A percentile compares a stretch with the other conserved stretches of the same genome.
These are phyloP conservation scores for Ganoderma lucidum DNA, from an alignment of 1,284 basidiomycete genomes.

Conservation along the genomic window DNA sequence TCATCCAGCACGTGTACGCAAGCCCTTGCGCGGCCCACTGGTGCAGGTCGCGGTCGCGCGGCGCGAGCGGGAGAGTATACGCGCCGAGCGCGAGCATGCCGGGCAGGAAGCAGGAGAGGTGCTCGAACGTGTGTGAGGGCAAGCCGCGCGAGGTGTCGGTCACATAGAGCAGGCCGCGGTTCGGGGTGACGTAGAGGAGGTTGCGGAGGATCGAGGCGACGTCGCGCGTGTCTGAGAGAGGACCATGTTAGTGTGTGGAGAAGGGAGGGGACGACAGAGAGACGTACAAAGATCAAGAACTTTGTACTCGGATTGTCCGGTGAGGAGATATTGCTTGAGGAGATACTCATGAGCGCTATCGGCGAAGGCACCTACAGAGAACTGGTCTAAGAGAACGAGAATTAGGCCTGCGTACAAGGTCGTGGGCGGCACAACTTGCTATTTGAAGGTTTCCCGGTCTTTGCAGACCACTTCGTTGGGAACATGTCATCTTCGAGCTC, in stretches of 20 bases:
- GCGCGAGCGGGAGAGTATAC: slow-evolving; percentile 60
- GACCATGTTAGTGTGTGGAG: background rate
- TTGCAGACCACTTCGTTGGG: slow-evolving; percentile 59
- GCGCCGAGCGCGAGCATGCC: slow-evolving; percentile 80
- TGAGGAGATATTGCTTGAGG: slow-evolving; percentile 77
- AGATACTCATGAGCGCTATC: slow-evolving; percentile 82
- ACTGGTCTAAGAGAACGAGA: slow-evolving; percentile 23
- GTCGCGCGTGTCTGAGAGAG: slow-evolving; percentile 61
- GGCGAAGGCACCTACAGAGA: slow-evolving; percentile 69
- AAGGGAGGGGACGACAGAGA: background rate
- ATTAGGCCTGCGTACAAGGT: background rate
- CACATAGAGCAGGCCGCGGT: slow-evolving; percentile 67
- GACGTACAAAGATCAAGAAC: slow-evolving; percentile 70
- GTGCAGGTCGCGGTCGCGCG: slow-evolving; percentile 54
- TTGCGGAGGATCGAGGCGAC: slow-evolving; percentile 69
- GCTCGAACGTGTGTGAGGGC: slow-evolving; percentile 69
- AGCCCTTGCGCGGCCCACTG: slow-evolving; percentile 75
- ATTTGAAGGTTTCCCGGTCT: slow-evolving; percentile 48
- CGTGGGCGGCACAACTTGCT: slow-evolving; percentile 40
- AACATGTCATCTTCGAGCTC: slow-evolving; percentile 63
- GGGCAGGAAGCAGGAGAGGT: slow-evolving; percentile 82
- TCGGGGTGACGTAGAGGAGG: slow-evolving; percentile 71
- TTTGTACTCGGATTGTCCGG: slow-evolving; percentile 62
- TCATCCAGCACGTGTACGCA: slow-evolving; percentile 70
- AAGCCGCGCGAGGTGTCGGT: slow-evolving; percentile 37